Evolutionary conservation across 176 grass and related monocot species (phyloP), one percentile per base, ranked within the genome.

Genomic region (Microstegium vimineum): DNA sequence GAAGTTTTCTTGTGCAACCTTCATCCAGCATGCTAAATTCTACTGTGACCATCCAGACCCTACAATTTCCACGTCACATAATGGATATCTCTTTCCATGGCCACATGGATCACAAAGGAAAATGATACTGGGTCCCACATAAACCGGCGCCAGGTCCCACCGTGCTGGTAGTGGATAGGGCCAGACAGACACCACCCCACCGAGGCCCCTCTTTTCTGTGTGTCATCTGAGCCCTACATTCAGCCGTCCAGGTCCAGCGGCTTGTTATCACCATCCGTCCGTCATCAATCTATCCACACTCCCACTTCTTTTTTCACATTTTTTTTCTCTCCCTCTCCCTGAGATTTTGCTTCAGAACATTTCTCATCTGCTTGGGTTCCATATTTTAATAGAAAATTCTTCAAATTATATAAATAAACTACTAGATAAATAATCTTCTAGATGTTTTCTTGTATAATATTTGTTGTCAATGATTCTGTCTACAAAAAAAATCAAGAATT

Each of bases 251-350:
- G 20, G 56, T 25, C n/a, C 54, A 23, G 20, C 54, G 54, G 51
- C 83, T 66, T 42, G 59, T 82, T 8, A 82, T 73, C 88, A 74
- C 73, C 79, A 66, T 78, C 83, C 79, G 66, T 86, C 46, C 66
- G 25, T 62, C 59, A 25, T 67, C 73, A 16, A 72, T 73, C 77
- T 77, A 69, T 80, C 62, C 51, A 47, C 47, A 45, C n/a, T 18
- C 27, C 16, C 20, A 4, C 4, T 8, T 42, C 3, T 26, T 0
- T 12, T n/a, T 8, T n/a, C 47, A 51, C 5, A 51, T 62, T 45
- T 43, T 80, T 73, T 42, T 4, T 43, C 43, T 16, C 13, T 46
- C 0, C 34, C 51, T 56, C 5, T 52, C 6, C 23, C 22, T 56
- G 0, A n/a, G 0, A 59, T 76, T 76, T 27, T n/a, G 8, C 22